Evolutionary conservation across 176 grass and related monocot genomes (phyloP), one percentile per base, ranked within the genome.

Genomic region (Oryza meridionalis): DNA sequence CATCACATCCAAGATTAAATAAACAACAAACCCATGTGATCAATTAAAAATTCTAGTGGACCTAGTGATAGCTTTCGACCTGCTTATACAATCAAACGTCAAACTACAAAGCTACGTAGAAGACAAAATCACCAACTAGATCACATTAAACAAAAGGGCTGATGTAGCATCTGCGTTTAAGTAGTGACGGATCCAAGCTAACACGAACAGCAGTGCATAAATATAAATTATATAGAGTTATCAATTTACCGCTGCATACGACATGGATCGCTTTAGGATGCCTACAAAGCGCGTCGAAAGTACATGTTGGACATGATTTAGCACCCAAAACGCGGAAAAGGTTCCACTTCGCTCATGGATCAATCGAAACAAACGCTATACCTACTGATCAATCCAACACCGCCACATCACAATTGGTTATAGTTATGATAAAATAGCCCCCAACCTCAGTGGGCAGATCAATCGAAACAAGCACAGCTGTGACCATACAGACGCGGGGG

Each of bases 61-160:
- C 6, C 2, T 13, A 66, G 43, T 38, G 55, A 72, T 13, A 86
- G 26, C 25, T 75, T 77, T 70, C 47, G 70, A 67, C 17, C 10
- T 11, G 16, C 38, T 37, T 70, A 31, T 69, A 53, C 40, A 22
- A 65, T n/a, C n/a, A 5, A 6, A 27, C 40, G 14, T 80, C 38
- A 81, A 76, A 32, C 42, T 65, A 65, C 16, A 50, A 70, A 32
- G 21, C 29, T 6, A 58, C 19, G 11, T 1, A 61, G 25, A 53
- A 77, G 72, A 77, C 82, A 85, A 70, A 76, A 26, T 81, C 24
- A 85, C 67, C 71, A 79, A 71, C 50, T 8, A 65, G 73, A 58
- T 70, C 72, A 71, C 71, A 76, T 50, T 76, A 58, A 29, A 21
- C 35, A 42, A 85, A 61, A 35, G 21, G 64, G 64, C 9, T 77